Evolutionary conservation across 164 flowering plant genomes (phyloP).

Genomic region (Vitis riparia): DNA sequence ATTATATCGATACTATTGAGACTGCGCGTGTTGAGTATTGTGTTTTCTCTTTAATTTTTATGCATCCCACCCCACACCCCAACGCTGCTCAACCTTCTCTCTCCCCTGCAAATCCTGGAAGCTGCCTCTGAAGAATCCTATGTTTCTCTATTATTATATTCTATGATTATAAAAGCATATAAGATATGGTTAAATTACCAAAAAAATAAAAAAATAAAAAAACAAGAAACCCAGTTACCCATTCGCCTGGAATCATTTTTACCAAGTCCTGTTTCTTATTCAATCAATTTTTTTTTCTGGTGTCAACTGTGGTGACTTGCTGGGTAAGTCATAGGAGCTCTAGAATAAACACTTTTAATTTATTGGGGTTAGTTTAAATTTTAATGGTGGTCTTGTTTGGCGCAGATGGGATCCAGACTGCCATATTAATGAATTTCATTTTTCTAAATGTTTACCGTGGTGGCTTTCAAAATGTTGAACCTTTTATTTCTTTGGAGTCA

Average conservation of each 20-base stretch:
- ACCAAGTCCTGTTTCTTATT: no score
- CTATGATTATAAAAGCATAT: neutral
- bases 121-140: conserved; percentile 48
- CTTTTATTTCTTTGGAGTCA: no score
- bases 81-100: conserved; percentile 5
- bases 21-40: conserved; percentile 22
- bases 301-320: conserved; percentile 1
- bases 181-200: neutral
- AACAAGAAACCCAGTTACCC: no score
- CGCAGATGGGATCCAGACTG: conserved; percentile 9
- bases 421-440: neutral
- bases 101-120: conserved; percentile 42
- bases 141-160: conserved; percentile 10
- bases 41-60: neutral
- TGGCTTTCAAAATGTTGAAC: no score
- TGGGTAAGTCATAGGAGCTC: neutral
- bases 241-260: no score
- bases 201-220: no score
- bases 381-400: conserved; percentile 5
- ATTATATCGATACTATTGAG: neutral
- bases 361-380: neutral
- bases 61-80: conserved; percentile 1
- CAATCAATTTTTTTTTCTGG: no score
- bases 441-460: no score
- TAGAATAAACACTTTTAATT: no score